Base-by-base conservation (phyloP, 768 basidiomycete species). In the Gloeophyllum trabeum region DNA sequence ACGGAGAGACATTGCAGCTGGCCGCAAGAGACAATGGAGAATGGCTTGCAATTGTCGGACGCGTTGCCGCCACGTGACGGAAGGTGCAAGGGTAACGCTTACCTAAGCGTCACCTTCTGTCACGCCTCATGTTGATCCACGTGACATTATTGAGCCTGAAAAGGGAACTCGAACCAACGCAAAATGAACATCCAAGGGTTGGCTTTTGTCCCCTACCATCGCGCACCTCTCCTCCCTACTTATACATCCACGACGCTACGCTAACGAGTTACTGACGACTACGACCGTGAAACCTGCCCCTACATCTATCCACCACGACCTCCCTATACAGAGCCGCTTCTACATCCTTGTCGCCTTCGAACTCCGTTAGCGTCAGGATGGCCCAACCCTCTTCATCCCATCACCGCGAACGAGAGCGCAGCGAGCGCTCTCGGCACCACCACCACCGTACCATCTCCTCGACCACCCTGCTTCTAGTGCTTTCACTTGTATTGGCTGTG, bases 361-460 rank as follows among this genome's bases (percentile, higher is more conserved):
- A 71, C 46, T 73, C 71, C 56, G 52, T 70, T 48, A 72, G 69
- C 78, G 79, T 75, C 64, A 82, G 81, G 70, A 90, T 90, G 86
- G 86, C 86, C 47, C 77, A 85, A 62, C 85, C 85, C 41, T 86
- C 84, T 23, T 86, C 86, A 20, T 88, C 86, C 23, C 85, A 85
- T 21, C 51, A 70, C 5, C 67, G 69, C 12, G 69, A 71, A 36
- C 63, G 69, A 26, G 61, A 64, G 43, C 65, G 62, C 48, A 69
- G 77, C 52, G 73, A 79, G 50, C 74, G 78, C 36, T 63, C 66
- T 20, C 73, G 74, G 32, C 79, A 80, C 53, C 85, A 81, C 55
- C 83, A 87, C 45, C 79, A 83, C 52, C 71, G 88, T 45, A 89
- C 88, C 42, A 88, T 91, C 47, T 90, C 88, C 6, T 90, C 88